These are phyloP conservation scores for Arachis stenosperma DNA, from an alignment of 306 rosid species.

Conservation along the genomic window DNA sequence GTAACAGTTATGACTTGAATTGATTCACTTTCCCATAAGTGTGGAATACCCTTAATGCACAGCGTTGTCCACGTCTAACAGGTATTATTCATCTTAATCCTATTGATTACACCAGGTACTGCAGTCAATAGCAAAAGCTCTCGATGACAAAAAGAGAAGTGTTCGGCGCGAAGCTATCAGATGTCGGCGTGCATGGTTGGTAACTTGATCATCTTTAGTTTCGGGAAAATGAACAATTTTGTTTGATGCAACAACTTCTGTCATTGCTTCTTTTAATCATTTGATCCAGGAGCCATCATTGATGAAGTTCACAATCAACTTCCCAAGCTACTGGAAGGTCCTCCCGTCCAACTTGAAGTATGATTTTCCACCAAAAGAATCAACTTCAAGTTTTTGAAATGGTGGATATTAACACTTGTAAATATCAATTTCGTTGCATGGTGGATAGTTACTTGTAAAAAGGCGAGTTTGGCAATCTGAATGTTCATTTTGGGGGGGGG, in stretches of 20 bases:
- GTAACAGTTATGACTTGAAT: background rate
- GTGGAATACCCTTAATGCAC: slow-evolving; percentile 21
- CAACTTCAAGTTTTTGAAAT: background rate
- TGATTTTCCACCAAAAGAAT: background rate
- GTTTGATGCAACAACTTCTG: background rate
- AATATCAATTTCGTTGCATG: background rate
- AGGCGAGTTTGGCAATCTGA: background rate
- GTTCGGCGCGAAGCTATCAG: slow-evolving; percentile 90
- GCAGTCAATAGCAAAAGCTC: slow-evolving; percentile 56
- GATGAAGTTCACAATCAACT: slow-evolving; percentile 38
- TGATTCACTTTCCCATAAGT: slow-evolving; percentile 15
- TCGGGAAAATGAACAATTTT: background rate
- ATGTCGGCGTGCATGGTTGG: slow-evolving; percentile 89
- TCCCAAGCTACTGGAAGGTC: slow-evolving; percentile 8
- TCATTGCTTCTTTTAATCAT: slow-evolving; percentile 10
- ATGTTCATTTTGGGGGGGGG: background rate
- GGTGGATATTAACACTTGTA: slow-evolving; percentile 7
- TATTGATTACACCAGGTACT: slow-evolving; percentile 61
- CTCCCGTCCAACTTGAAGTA: background rate
- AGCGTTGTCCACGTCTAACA: background rate
- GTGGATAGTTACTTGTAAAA: slow-evolving; percentile 20
- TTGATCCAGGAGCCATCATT: slow-evolving; percentile 51
- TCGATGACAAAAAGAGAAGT: slow-evolving; percentile 74
- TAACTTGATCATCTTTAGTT: slow-evolving; percentile 4
- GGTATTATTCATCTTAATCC: slow-evolving; percentile 3